Base-by-base conservation (phyloP, 202 grass and related monocot species). In the Tripidium arundinaceum region DNA sequence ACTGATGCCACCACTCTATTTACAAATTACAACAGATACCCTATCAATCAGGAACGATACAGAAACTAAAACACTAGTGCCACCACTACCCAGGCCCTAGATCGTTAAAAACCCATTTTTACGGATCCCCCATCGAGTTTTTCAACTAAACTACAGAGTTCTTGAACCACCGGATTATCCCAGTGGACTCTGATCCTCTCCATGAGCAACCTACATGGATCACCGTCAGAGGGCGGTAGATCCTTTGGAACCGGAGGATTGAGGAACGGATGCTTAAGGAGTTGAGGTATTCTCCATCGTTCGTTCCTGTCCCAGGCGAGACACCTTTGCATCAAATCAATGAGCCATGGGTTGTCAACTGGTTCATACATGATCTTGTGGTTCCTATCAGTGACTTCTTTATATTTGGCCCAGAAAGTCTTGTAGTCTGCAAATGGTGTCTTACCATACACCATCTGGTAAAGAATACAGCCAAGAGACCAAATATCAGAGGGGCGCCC, bases 401-500 rank as follows among this genome's bases (percentile, higher is more conserved):
- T 93, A 68, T 93, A 91, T 70, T 99, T 99, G 40, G 88, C 88
- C 88, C 88, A 99, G 74, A 99, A 96, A 36, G 60, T 90, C 77
- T 89, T 96, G 87, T 96, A 93, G 22, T 88, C 85, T 1, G 90
- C 86, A 91, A 99, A 99, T 22, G 90, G 92, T 45, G 96, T 99
- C 85, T 91, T 99, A 21, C 96, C 96, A 85, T 96, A 96, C 57
- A 99, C 96, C 96, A 99, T 99, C 65, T 96, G 96, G 38, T 95
- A 99, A 69, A 99, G 91, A 50, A 99, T 99, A 64, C 96, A 99
- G 6, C 96, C 96, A 72, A 99, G 92, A 47, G 96, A 95, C 92
- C 96, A 99, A 55, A 99, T 99, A 83, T 99, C 96, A 38, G 90
- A 95, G 9, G 96, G 92, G 27, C 92, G 92, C 7, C 96, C 92